Base-by-base conservation (phyloP, 2,329 filamentous ascomycete genomes). In the Thelonectria rubi region DNA sequence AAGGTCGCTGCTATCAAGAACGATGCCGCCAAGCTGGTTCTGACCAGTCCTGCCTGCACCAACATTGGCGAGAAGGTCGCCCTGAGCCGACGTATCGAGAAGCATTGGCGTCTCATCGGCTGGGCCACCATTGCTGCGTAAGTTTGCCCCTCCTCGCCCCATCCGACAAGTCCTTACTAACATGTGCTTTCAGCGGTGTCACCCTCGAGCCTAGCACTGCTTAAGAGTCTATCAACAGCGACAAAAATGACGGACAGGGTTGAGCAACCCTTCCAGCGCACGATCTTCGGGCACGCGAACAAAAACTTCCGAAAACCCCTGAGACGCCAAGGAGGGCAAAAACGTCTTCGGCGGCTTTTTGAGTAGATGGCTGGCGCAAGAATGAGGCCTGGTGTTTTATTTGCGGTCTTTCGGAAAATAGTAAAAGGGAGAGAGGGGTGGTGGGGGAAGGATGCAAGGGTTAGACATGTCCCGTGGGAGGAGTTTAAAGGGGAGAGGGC, bases 61-160 rank as follows among this genome's bases (percentile, higher is more conserved):
- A 94, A 97, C 77, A 90, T 97, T 75, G 94, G 94, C 68, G 94
- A 99, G 85, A 98, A 99, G 90, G 94, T 99, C 74, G 95, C 95
- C 43, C 85, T 99, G 75, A 93, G 89, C 77, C 87, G 95, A 81
- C 92, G 95, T 89, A 97, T 98, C 74, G 95, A 99, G 81, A 98
- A 98, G 88, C 94, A 97, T 81, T 98, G 94, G 94, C 92, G 93
- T 81, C 85, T 96, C 75, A 96, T 97, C 73, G 92, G 93, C 72
- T 96, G 92, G 92, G 91, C 91, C 62, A 93, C 91, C 68, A 92
- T 93, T 76, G 88, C 90, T 72, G 84, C 84, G 84, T 86, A 81
- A 82, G 84, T 82, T 64, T 18, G 20, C n/a, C 53, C 24, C 18
- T 37, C n/a, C 49, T 20, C 20, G 37, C 48, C 21, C 2, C 5